A percentile compares a stretch with the other conserved stretches of the same genome.
Conservation (phyloP, 345 rosid species). For the Citrus mangshanensis region DNA sequence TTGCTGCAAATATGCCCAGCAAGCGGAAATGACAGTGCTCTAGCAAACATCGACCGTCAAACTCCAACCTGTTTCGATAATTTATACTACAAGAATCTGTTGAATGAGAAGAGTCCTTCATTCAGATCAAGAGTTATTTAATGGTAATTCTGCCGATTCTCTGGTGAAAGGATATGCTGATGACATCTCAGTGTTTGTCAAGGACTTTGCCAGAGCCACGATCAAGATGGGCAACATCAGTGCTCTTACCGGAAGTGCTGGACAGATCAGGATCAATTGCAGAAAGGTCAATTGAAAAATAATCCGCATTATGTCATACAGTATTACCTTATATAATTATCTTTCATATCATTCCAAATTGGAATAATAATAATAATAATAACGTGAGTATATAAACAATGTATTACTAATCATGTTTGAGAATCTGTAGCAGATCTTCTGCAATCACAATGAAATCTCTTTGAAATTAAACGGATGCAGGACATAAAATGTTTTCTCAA, state of each 20-base stretch:
- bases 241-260: conserved; percentile 34
- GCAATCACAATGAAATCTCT: background rate
- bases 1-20: conserved; percentile 15
- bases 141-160: conserved; percentile 18
- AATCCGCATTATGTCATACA: background rate
- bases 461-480: background rate
- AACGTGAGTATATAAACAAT: background rate
- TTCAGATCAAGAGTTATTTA: conserved; percentile 41
- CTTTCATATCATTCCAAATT: background rate
- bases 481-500: background rate
- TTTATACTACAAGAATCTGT: conserved; percentile 29
- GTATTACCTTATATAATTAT: too few species aligned
- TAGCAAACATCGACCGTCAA: conserved; percentile 22
- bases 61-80: conserved; percentile 21
- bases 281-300: conserved; percentile 22
- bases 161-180: conserved; percentile 27
- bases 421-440: background rate
- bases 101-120: conserved; percentile 37
- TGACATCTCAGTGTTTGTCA: conserved; percentile 22
- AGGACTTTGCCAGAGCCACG: conserved; percentile 31
- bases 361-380: background rate
- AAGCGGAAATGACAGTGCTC: conserved; percentile 20
- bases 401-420: background rate
- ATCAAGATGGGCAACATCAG: conserved; percentile 43
- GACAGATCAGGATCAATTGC: conserved; percentile 38